Evolutionary conservation across 352 stramenopile species (phyloP).

Genomic region (Pythium plurisporium): DNA sequence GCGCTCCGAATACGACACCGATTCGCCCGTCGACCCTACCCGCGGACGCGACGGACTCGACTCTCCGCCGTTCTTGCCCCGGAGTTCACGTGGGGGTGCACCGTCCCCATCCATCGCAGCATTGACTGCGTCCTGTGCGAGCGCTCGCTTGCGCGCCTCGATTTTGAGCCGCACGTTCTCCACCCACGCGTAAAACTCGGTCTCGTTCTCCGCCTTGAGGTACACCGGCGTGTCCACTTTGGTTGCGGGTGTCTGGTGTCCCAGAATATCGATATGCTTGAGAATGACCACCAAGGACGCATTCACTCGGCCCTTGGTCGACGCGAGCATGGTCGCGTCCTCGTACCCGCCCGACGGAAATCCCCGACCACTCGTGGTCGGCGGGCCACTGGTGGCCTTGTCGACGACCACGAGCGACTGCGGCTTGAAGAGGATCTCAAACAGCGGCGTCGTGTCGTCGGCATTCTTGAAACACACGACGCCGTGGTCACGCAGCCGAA

Average conservation of each 20-base stretch:
- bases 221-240: constrained; percentile 44
- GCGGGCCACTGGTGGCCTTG: constrained; percentile 4
- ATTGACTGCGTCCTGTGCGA: constrained; percentile 21
- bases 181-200: constrained; percentile 41
- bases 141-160: constrained; percentile 35
- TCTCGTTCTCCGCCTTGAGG: constrained; percentile 44
- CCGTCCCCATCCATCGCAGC: constrained; percentile 6
- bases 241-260: constrained; percentile 29
- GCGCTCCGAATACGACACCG: constrained; percentile 12
- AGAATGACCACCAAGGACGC: constrained; percentile 37
- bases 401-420: constrained; percentile 37
- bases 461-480: constrained; percentile 57
- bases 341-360: constrained; percentile 4
- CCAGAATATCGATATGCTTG: constrained; percentile 42
- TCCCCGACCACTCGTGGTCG: not conserved
- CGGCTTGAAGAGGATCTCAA: constrained; percentile 54
- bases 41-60: not conserved
- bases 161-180: constrained; percentile 50
- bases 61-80: not conserved
- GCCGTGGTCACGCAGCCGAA: constrained; percentile 59
- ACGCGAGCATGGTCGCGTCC: constrained; percentile 14
- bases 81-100: not conserved
- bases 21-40: constrained; percentile 1
- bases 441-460: constrained; percentile 43
- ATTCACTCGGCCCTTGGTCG: constrained; percentile 25